Base-by-base conservation (phyloP, 2,329 filamentous ascomycete genomes). In the Pseudocercospora eumusae region DNA sequence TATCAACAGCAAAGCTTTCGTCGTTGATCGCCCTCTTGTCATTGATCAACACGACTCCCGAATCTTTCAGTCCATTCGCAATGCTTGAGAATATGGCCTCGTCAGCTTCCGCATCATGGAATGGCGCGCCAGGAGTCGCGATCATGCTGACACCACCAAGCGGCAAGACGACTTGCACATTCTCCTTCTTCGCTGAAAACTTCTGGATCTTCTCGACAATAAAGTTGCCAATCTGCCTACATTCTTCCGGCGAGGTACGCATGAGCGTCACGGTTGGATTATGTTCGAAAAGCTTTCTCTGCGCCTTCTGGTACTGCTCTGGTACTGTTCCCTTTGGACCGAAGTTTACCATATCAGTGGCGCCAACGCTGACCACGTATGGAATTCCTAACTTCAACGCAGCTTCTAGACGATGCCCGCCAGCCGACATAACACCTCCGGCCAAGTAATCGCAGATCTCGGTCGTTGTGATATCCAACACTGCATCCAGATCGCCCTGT, bases 391-490 rank as follows among this genome's bases (percentile, higher is more conserved):
- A 79, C 62, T 79, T 75, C 0, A 83, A 79, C 0, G 85, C 86
- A 0, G 85, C 84, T 21, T 82, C 80, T 1, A 91, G 77, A 21
- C 88, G 78, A 5, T 76, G 69, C 1, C 80, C 75, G 0, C 85
- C 86, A 0, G 87, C 87, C 28, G 80, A 82, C 76, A 91, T 82
- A 2, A 85, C 80, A 0, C 88, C 88, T 0, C 86, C 88, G 15
- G 83, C 82, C 0, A 89, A 65, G 52, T 85, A 76, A 68, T 91
- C 88, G 47, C 83, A 84, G 18, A 89, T 80, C 69, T 91, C 88
- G 0, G 87, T 89, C 0, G 88, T 90, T 0, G 88, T 91, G n/a
- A 91, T 74, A 69, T 91, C 88, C 3, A 90, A 75, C 0, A 90
- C 81, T 0, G 84, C 88, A 68, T 89, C 86, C 1, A 91, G 76